These are phyloP conservation scores for Verbena officinalis DNA, from an alignment of 257 asterid genomes.

Conservation along the genomic window DNA sequence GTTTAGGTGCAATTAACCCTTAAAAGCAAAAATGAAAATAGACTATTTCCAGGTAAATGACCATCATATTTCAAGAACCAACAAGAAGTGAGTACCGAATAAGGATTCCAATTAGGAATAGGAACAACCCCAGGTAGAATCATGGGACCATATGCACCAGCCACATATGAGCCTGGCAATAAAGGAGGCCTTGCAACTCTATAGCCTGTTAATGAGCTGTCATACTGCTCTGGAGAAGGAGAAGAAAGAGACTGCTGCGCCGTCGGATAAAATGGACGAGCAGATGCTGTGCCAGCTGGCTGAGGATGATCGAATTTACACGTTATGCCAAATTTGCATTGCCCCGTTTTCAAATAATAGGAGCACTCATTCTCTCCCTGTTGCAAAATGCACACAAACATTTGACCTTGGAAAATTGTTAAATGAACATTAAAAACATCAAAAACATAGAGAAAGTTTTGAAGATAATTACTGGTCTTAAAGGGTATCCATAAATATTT, in stretches of 20 bases:
- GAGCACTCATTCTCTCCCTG: conserved; percentile 95
- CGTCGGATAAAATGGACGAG: conserved; percentile 85
- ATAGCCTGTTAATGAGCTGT: conserved; percentile 42
- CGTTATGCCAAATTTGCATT: conserved; percentile 82
- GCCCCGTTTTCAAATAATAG: conserved; percentile 97
- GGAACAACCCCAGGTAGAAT: conserved; percentile 78
- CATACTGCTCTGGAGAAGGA: conserved; percentile 59
- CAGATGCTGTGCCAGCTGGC: conserved; percentile 68
- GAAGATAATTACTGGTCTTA: conserved; percentile 62
- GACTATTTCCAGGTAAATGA: conserved; percentile 5
- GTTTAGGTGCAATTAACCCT: no score
- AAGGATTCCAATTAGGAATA: conserved; percentile 76
- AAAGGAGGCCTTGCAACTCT: conserved; percentile 73
- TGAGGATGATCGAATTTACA: conserved; percentile 96
- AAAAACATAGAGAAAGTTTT: background rate
- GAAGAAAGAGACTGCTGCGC: conserved; percentile 83
- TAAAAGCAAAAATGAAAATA: background rate
- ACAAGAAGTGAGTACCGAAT: conserved; percentile 47
- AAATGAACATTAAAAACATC: background rate
- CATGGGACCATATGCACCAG: conserved; percentile 79
- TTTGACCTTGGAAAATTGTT: no score
- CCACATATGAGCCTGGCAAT: conserved; percentile 66
- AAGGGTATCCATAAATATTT: conserved; percentile 81
- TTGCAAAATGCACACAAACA: no score
- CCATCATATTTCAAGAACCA: conserved; percentile 10